Base-by-base conservation (phyloP, 2,329 filamentous ascomycete genomes). In the Thelonectria discophora region DNA sequence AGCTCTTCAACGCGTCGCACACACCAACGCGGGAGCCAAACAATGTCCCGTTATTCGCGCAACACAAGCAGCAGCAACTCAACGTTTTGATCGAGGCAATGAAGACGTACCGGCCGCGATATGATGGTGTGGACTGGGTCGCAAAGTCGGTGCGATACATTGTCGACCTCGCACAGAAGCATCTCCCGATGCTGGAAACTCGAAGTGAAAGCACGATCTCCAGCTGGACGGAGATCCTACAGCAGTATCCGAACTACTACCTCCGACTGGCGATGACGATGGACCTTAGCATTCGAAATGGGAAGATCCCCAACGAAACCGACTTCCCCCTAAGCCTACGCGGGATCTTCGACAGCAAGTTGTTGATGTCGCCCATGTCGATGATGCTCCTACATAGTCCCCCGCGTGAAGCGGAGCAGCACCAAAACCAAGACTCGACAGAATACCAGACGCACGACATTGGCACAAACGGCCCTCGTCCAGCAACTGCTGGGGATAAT, bases 121-220 rank as follows among this genome's bases (percentile, higher is more conserved):
- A 71, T 13, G 71, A 71, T 24, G 69, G 68, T 12, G 66, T 69
- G 0, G 69, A 71, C 9, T 71, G 69, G 69, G 69, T 71, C 2
- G 65, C 68, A 34, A 61, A 63, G 0, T 64, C 69, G 0, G 65
- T 69, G 3, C 60, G 68, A 1, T 67, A 68, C 7, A 70, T 71
- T 0, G 69, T 69, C 6, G 65, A 68, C 0, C 56, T 72, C 0
- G 69, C 69, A 0, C 58, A 62, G 18, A 66, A 70, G 5, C 51
- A 64, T 13, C 57, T 64, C 2, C 60, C 65, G 0, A 8, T 56
- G 17, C 0, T 53, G 11, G 7, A 34, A 24, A 11, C 13, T 27
- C 2, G 62, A 50, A 5, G 42, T 49, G 2, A 49, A 34, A 5
- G n/a, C n/a, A 20, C 62, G 0, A 63, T 65, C 0, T 58, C 54